Conservation (phyloP, 106 monocot genomes). For the Hemerocallis citrina region DNA sequence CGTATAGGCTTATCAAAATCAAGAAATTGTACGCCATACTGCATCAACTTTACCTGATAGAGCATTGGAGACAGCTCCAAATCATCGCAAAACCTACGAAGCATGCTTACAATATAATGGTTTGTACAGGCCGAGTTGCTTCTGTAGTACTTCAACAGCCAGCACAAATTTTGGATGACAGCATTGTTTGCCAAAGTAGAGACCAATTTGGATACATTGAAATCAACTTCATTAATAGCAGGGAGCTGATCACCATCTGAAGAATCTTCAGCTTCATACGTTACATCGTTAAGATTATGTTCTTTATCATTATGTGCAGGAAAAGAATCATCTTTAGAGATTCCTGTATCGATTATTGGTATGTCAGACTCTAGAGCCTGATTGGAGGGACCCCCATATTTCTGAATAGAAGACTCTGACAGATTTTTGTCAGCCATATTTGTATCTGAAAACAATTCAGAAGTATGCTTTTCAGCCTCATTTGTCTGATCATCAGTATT, state of each 20-base stretch:
- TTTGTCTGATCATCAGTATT: conserved; percentile 7
- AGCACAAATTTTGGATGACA: conserved; percentile 70
- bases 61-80: conserved; percentile 79
- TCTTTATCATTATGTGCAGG: conserved; percentile 11
- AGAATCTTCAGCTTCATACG: conserved; percentile 36
- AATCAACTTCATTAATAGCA: conserved; percentile 74
- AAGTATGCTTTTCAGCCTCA: conserved; percentile 16
- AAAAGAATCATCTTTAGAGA: conserved; percentile 19
- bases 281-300: conserved; percentile 23
- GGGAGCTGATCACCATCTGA: conserved; percentile 51
- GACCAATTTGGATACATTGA: conserved; percentile 61
- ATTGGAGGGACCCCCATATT: conserved; percentile 13
- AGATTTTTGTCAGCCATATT: not conserved
- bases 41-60: conserved; percentile 66
- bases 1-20: not conserved
- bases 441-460: conserved; percentile 8
- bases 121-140: conserved; percentile 73
- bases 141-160: conserved; percentile 81
- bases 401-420: conserved; percentile 4
- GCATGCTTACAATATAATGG: conserved; percentile 75
- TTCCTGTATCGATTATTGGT: not conserved
- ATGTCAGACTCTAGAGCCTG: conserved; percentile 9
- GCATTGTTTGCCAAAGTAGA: conserved; percentile 57
- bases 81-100: conserved; percentile 78
- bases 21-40: not conserved